Evolutionary conservation across 805 yeast genomes (phyloP), one percentile per base, ranked within the genome.

Genomic region (Saturnispora halmiae): DNA sequence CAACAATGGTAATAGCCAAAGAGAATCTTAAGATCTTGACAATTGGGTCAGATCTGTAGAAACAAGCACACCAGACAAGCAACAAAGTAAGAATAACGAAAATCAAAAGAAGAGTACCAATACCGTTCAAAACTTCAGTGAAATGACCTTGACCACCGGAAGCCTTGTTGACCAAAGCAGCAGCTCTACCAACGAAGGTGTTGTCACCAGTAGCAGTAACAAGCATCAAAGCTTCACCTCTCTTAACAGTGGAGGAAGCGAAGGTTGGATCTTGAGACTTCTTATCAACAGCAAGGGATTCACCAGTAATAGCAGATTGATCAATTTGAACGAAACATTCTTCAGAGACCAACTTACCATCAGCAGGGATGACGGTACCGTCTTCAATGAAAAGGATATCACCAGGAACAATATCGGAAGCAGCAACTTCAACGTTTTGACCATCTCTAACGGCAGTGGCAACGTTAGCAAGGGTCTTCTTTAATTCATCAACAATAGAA

Each of bases 231-330:
- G 82, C 90, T 70, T 84, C 94, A 77, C 96, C 96, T 62, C 94
- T 80, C 77, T 86, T 87, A 54, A 87, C 92, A 51, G 95, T 82
- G 46, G 96, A 87, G 28, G 96, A 87, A 45, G 95, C 83, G 79
- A 82, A 86, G 62, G 79, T 70, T 54, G 80, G 69, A 66, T 87
- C 96, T 69, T 92, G 95, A 63, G 71, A 69, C 64, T 72, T 82
- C 75, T 87, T 87, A 72, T 86, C 95, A 53, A 82, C 95, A 62
- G 96, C 95, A 54, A 87, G 70, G 49, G 96, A 87, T 73, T 87
- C 96, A 79, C 96, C 96, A 60, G 96, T 87, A 62, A 87, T 80
- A 58, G 95, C 94, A 58, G 96, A 86, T 72, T 87, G 95, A 71
- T 87, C 96, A 60, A 86, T 80, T 70, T 87, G 95, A 54, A 84